Percentiles rank a stretch among this genome's conserved stretches.
Conservation (phyloP, 1,139 yeast species). For the Lodderomyces elongisporus region DNA sequence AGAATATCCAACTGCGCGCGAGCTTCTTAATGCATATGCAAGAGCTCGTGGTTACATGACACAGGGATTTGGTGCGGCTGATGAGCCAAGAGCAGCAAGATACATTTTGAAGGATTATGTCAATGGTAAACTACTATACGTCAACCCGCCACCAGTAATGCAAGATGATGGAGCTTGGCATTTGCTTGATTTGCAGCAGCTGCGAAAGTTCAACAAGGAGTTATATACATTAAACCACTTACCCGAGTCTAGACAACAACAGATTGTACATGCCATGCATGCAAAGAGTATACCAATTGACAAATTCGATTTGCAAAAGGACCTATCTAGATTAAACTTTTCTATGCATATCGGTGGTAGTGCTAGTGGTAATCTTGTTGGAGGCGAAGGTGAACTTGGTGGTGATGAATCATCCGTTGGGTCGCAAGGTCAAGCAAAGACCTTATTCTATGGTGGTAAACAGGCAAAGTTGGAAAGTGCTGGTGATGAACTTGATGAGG, state of each 20-base stretch:
- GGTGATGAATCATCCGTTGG: not conserved
- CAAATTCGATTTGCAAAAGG: constrained; percentile 61
- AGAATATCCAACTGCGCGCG: constrained; percentile 76
- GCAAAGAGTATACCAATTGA: constrained; percentile 47
- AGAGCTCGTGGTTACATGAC: constrained; percentile 97
- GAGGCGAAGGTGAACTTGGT: constrained; percentile 13
- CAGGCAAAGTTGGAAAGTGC: constrained; percentile 76
- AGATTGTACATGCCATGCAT: constrained; percentile 57
- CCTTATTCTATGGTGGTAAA: constrained; percentile 66
- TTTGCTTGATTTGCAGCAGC: constrained; percentile 40
- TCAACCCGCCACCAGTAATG: constrained; percentile 78
- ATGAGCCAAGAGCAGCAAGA: constrained; percentile 92
- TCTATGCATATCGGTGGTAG: constrained; percentile 57
- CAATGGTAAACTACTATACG: constrained; percentile 79
- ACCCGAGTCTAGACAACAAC: constrained; percentile 70
- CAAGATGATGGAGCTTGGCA: constrained; percentile 39
- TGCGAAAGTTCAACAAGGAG: constrained; percentile 64
- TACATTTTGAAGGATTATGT: constrained; percentile 92
- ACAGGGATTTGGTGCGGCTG: constrained; percentile 95
- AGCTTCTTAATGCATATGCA: constrained; percentile 86
- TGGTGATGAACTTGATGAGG: constrained; percentile 76
- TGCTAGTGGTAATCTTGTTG: constrained; percentile 11
- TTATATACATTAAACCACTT: constrained; percentile 59
- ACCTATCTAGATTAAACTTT: constrained; percentile 68
- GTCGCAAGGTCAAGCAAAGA: constrained; percentile 29